Evolutionary conservation across 176 grass and related monocot species (phyloP).

Genomic region (Alloteropsis semialata): DNA sequence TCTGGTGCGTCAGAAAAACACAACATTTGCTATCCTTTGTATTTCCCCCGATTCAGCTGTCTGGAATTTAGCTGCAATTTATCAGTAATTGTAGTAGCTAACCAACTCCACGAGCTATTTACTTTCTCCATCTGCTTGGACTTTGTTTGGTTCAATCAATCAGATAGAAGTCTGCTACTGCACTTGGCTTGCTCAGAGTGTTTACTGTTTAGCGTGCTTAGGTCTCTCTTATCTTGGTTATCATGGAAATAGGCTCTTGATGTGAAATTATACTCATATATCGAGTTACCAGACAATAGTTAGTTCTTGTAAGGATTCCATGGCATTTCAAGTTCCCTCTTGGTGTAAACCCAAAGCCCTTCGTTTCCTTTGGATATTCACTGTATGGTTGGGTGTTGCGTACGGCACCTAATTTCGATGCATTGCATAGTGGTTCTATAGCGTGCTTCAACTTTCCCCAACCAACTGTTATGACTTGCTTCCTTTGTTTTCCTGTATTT

Average conservation of each 20-base stretch:
- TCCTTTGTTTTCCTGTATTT: neutral
- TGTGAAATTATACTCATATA: neutral
- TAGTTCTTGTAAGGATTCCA: neutral
- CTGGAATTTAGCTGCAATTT: neutral
- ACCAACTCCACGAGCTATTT: neutral
- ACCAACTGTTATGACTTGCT: neutral
- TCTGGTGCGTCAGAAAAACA: slow-evolving; percentile 47
- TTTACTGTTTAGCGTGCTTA: too few species aligned
- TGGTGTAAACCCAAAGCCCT: neutral
- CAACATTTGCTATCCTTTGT: neutral
- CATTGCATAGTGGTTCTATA: neutral
- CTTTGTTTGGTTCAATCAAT: neutral
- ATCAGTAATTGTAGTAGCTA: neutral
- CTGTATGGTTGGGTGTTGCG: neutral
- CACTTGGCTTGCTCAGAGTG: neutral
- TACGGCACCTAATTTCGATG: neutral
- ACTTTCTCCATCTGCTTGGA: neutral
- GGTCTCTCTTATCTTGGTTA: neutral
- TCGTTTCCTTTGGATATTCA: neutral
- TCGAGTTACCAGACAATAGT: neutral
- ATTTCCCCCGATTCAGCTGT: neutral
- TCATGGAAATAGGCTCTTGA: neutral
- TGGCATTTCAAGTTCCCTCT: neutral
- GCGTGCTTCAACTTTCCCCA: neutral
- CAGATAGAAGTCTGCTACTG: neutral